phyloP scores from a whole-genome alignment of 1,139 yeast genomes.

The Magnusiomyces clavatus region DNA sequence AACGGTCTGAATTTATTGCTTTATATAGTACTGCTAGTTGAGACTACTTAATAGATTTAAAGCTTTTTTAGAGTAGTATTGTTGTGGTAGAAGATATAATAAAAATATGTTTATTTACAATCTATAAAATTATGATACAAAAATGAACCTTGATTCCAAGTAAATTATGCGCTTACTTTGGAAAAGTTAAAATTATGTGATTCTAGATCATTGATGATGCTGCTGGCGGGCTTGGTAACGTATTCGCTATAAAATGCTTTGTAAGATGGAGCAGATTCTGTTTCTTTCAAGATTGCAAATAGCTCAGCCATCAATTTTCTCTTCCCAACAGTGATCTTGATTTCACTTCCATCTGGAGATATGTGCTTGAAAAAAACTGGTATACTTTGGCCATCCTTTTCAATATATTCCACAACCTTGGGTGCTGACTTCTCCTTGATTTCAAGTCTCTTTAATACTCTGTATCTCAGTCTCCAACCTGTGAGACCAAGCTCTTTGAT shows the following conservation, averaged over 20 bases:
- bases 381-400: slow-evolving; percentile 16
- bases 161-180: slow-evolving; percentile 9
- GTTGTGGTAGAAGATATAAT: no score
- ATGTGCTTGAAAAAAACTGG: slow-evolving; percentile 47
- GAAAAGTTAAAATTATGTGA: slow-evolving; percentile 16
- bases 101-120: not conserved
- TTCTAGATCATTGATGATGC: slow-evolving; percentile 35
- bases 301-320: slow-evolving; percentile 53
- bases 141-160: not conserved
- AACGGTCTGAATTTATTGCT: no score
- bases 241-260: slow-evolving; percentile 40
- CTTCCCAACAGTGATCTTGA: slow-evolving; percentile 53
- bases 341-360: slow-evolving; percentile 34
- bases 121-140: not conserved
- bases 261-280: slow-evolving; percentile 40
- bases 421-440: slow-evolving; percentile 25
- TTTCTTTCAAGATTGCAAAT: slow-evolving; percentile 40
- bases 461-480: slow-evolving; percentile 85
- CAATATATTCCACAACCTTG: slow-evolving; percentile 16
- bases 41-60: no score
- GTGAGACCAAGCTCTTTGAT: slow-evolving; percentile 83
- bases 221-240: slow-evolving; percentile 37
- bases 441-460: slow-evolving; percentile 42
- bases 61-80: no score
- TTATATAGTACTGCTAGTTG: no score